Percentiles rank a stretch among this genome's conserved stretches.
Conservation (phyloP, 768 basidiomycete genomes). For the Calocera viscosa region DNA sequence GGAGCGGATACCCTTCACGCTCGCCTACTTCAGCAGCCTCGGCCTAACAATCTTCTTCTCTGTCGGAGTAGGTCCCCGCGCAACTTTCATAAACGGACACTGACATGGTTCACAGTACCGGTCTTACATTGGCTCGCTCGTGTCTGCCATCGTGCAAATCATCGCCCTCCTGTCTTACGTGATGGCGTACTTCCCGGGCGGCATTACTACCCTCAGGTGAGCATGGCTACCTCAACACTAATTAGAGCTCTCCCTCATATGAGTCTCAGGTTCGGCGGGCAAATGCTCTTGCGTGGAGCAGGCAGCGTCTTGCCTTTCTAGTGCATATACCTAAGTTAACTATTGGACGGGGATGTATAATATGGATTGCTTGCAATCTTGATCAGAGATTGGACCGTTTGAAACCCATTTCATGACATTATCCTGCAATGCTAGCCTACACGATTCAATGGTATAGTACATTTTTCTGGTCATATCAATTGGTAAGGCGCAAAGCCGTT, state of each 20-base stretch:
- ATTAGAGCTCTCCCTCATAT: conserved; percentile 13
- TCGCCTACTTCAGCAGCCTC: conserved; percentile 70
- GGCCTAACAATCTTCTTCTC: conserved; percentile 85
- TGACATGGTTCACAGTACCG: conserved; percentile 39
- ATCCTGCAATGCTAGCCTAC: too few relatives aligned
- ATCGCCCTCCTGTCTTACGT: conserved; percentile 78
- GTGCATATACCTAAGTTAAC: conserved; percentile 11
- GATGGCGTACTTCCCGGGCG: conserved; percentile 91
- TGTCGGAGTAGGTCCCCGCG: conserved; percentile 52
- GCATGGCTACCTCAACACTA: conserved; percentile 6
- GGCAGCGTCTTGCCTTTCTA: conserved; percentile 70
- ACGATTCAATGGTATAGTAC: neutral
- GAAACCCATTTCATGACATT: too few relatives aligned
- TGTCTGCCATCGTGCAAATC: conserved; percentile 75
- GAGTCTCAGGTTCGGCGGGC: conserved; percentile 52
- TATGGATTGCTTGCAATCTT: neutral
- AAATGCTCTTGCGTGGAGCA: conserved; percentile 72
- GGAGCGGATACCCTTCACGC: conserved; percentile 71
- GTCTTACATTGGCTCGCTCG: conserved; percentile 74
- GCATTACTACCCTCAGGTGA: conserved; percentile 24
- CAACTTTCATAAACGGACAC: neutral
- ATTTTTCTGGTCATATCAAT: neutral
- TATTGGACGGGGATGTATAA: neutral
- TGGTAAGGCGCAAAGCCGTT: neutral
- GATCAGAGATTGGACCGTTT: too few relatives aligned